Conservation (phyloP, 208 protist genomes). For the Leishmania major region DNA sequence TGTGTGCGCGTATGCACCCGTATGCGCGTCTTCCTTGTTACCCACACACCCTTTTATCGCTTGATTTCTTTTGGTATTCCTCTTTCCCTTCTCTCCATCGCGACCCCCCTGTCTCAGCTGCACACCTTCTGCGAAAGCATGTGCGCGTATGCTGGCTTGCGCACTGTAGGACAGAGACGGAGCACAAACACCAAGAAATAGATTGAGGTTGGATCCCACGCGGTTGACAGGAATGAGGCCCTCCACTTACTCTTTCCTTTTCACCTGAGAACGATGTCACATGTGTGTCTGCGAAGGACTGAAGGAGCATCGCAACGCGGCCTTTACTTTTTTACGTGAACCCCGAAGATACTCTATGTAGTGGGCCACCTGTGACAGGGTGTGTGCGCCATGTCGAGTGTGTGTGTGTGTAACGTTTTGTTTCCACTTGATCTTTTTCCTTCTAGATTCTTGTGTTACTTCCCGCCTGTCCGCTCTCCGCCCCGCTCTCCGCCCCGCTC, state of each 20-base stretch:
- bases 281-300: background rate
- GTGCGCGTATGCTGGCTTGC: background rate
- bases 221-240: background rate
- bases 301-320: background rate
- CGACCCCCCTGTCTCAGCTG: background rate
- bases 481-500: background rate
- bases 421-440: constrained; percentile 10
- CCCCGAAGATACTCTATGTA: background rate
- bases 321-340: background rate
- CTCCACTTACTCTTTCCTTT: background rate
- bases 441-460: background rate
- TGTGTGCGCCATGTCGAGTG: background rate
- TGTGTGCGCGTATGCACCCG: background rate
- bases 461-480: background rate
- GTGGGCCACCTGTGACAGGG: background rate
- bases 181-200: background rate
- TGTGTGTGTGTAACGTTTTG: constrained; percentile 11
- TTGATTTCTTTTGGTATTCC: background rate
- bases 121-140: background rate
- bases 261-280: background rate
- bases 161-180: background rate
- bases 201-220: background rate
- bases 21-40: background rate
- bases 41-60: background rate
- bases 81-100: background rate